Conservation (phyloP, 2,329 filamentous ascomycete genomes). For the Endocalyx cinctus region DNA sequence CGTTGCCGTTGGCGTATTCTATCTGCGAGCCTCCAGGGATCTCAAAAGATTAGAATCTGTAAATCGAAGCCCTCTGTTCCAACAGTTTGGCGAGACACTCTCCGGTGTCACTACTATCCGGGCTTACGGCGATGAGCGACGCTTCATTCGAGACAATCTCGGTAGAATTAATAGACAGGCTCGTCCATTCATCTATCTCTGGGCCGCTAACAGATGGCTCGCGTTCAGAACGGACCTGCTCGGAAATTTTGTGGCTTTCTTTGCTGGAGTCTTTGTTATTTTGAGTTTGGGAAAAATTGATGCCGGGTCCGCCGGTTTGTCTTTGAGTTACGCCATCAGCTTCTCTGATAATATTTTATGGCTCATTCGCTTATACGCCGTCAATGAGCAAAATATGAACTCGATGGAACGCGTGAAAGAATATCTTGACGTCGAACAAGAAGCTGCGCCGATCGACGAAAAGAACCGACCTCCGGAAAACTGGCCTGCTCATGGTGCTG, state of each 20-base stretch:
- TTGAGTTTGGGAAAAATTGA: conserved; percentile 78
- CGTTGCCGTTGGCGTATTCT: conserved; percentile 77
- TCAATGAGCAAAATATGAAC: conserved; percentile 99
- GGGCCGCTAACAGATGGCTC: conserved; percentile 96
- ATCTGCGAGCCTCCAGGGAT: conserved; percentile 88
- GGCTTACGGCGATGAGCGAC: conserved; percentile 88
- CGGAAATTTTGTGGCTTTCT: conserved; percentile 89
- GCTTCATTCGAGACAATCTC: conserved; percentile 91
- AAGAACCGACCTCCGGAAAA: conserved; percentile 70
- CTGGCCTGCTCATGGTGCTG: conserved; percentile 81
- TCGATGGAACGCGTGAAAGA: conserved; percentile 96
- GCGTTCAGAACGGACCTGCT: conserved; percentile 86
- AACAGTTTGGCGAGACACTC: conserved; percentile 95
- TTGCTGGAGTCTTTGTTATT: conserved; percentile 87
- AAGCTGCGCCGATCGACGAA: conserved; percentile 73
- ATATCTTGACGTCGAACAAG: conserved; percentile 93
- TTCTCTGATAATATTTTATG: conserved; percentile 97
- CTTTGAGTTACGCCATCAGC: conserved; percentile 90
- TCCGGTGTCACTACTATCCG: conserved; percentile 94
- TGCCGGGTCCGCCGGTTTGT: conserved; percentile 86
- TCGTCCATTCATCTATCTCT: conserved; percentile 91
- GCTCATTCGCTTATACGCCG: conserved; percentile 89
- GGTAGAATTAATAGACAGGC: conserved; percentile 83
- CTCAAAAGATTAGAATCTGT: conserved; percentile 93
- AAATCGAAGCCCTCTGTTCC: conserved; percentile 89